Evolutionary conservation across 78 protist species (phyloP).

Genomic region (Mastigamoeba balamuthi): DNA sequence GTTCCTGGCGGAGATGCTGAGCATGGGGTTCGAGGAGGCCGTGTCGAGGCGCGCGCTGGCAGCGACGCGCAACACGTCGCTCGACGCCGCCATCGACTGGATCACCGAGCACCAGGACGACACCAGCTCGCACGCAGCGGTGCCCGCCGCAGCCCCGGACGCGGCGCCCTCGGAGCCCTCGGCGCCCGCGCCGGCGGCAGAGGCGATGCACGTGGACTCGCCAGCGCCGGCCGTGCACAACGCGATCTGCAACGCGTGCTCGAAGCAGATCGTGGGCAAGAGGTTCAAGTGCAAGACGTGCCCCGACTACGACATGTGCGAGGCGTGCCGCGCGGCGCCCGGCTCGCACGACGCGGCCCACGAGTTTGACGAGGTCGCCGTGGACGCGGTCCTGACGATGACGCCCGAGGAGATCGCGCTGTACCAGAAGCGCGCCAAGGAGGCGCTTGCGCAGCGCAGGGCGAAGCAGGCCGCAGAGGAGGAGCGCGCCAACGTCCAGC

Average conservation of each 20-base stretch:
- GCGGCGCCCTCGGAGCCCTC: background rate
- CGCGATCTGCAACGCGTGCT: conserved; percentile 45
- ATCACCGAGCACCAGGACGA: background rate
- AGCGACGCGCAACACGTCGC: background rate
- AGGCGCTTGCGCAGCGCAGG: background rate
- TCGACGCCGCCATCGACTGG: background rate
- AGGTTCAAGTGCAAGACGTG: conserved; percentile 45
- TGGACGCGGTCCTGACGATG: conserved; percentile 21
- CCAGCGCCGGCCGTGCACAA: conserved; percentile 12
- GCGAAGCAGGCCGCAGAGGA: conserved; percentile 28
- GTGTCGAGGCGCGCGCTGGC: background rate
- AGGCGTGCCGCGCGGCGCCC: conserved; percentile 6
- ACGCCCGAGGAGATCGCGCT: conserved; percentile 24
- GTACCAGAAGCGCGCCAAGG: conserved; percentile 8
- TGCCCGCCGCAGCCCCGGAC: background rate
- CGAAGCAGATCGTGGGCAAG: conserved; percentile 33
- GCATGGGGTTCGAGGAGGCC: background rate
- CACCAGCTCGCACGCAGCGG: background rate
- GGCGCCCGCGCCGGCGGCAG: background rate
- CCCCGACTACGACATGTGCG: conserved; percentile 48
- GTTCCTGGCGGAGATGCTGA: background rate
- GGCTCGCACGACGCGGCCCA: conserved; percentile 18
- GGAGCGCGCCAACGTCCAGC: conserved; percentile 29
- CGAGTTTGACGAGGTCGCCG: conserved; percentile 9
- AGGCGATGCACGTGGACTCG: background rate